These are phyloP conservation scores for Fusarium sp. DNA, from an alignment of 2,329 filamentous ascomycete species.

Conservation along the genomic window DNA sequence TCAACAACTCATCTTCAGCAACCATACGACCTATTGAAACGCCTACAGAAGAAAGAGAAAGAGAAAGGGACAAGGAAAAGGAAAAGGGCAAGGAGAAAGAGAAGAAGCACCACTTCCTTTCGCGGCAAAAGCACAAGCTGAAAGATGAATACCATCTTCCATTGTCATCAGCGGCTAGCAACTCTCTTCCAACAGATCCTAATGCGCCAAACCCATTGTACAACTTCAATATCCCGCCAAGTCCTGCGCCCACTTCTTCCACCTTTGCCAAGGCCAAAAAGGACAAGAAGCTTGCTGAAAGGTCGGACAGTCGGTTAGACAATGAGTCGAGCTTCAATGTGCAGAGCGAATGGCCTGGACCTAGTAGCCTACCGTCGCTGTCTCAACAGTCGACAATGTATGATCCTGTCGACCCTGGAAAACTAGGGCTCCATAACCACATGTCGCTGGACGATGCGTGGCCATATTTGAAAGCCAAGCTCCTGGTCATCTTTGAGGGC, in stretches of 20 bases:
- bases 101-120: slow-evolving; percentile 83
- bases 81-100: slow-evolving; percentile 73
- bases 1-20: slow-evolving; percentile 80
- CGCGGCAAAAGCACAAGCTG: slow-evolving; percentile 82
- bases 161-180: slow-evolving; percentile 80
- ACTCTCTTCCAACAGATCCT: slow-evolving; percentile 80
- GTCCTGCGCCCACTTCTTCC: slow-evolving; percentile 72
- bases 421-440: slow-evolving; percentile 71
- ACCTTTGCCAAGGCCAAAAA: slow-evolving; percentile 86
- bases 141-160: slow-evolving; percentile 80
- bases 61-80: slow-evolving; percentile 56
- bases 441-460: slow-evolving; percentile 83
- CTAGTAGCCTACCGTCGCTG: slow-evolving; percentile 63
- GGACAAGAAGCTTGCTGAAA: slow-evolving; percentile 84
- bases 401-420: slow-evolving; percentile 66
- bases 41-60: slow-evolving; percentile 59
- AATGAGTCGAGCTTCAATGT: slow-evolving; percentile 61
- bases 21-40: slow-evolving; percentile 76
- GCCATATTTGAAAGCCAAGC: slow-evolving; percentile 80
- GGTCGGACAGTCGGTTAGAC: slow-evolving; percentile 64
- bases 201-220: slow-evolving; percentile 81
- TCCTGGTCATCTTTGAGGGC: slow-evolving; percentile 83
- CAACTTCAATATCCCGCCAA: slow-evolving; percentile 80
- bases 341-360: slow-evolving; percentile 64
- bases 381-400: slow-evolving; percentile 60